phyloP scores from a whole-genome alignment of 2,329 filamentous ascomycete genomes.

The Zymoseptoria passerinii region DNA sequence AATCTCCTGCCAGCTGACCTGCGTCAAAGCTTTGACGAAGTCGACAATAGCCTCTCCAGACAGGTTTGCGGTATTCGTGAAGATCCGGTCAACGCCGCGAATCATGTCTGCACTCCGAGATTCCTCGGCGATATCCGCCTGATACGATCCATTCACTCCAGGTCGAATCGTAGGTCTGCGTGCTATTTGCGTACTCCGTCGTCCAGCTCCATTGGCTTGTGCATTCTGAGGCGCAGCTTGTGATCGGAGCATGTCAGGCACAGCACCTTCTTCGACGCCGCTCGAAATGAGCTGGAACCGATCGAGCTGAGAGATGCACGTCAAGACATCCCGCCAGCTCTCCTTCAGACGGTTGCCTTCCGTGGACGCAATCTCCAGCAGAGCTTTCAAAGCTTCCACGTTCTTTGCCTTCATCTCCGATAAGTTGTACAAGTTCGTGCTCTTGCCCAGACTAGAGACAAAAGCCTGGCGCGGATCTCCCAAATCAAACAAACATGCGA shows the following conservation, averaged over 20 bases:
- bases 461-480: slow-evolving; percentile 93
- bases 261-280: slow-evolving; percentile 82
- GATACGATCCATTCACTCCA: slow-evolving; percentile 41
- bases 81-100: slow-evolving; percentile 88
- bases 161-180: slow-evolving; percentile 42
- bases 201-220: slow-evolving; percentile 10
- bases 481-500: slow-evolving; percentile 87
- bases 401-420: slow-evolving; percentile 95
- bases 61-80: slow-evolving; percentile 89
- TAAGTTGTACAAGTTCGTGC: slow-evolving; percentile 91
- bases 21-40: slow-evolving; percentile 83
- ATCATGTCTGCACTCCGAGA: slow-evolving; percentile 89
- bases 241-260: slow-evolving; percentile 85
- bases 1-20: slow-evolving; percentile 99
- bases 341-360: slow-evolving; percentile 83
- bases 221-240: slow-evolving; percentile 12
- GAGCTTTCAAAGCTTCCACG: slow-evolving; percentile 82
- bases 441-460: slow-evolving; percentile 83
- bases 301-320: slow-evolving; percentile 92
- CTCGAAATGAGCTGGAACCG: slow-evolving; percentile 90
- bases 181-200: slow-evolving; percentile 47
- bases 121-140: slow-evolving; percentile 79
- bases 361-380: slow-evolving; percentile 84
- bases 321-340: slow-evolving; percentile 92
- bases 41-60: slow-evolving; percentile 91